Evolutionary conservation across 2,329 filamentous ascomycete species (phyloP).

Genomic region (Hypoxylon sp.): DNA sequence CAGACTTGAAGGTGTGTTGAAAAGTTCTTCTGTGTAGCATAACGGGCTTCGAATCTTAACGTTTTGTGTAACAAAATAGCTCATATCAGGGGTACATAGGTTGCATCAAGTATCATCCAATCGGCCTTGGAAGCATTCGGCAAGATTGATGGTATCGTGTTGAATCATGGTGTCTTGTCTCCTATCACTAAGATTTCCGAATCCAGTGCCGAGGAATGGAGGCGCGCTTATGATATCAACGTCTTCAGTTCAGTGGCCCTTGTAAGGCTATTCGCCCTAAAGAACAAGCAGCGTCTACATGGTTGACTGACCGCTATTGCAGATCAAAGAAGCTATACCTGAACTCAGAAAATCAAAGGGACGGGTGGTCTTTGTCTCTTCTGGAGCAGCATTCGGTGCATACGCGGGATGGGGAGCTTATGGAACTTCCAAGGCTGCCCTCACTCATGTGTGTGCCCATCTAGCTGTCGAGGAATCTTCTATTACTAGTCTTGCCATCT

Average conservation of each 20-base stretch:
- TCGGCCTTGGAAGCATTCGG: constrained; percentile 78
- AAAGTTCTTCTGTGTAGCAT: background rate
- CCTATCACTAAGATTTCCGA: constrained; percentile 81
- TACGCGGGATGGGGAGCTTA: constrained; percentile 86
- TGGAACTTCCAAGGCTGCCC: constrained; percentile 84
- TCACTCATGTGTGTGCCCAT: constrained; percentile 84
- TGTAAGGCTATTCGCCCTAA: constrained; percentile 62
- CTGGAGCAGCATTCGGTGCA: constrained; percentile 77
- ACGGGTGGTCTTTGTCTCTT: constrained; percentile 83
- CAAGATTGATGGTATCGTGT: constrained; percentile 82
- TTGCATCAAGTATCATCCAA: constrained; percentile 74
- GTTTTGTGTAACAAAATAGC: constrained; percentile 7
- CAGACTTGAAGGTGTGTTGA: constrained; percentile 63
- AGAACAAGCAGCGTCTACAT: background rate
- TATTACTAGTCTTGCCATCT: constrained; percentile 79
- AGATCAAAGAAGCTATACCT: constrained; percentile 80
- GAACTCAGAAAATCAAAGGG: constrained; percentile 78
- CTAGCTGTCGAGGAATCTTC: constrained; percentile 82
- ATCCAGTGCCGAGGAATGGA: constrained; percentile 80
- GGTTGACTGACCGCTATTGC: constrained; percentile 50
- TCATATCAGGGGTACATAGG: constrained; percentile 53
- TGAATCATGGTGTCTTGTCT: constrained; percentile 90
- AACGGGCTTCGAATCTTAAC: background rate
- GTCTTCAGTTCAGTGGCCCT: constrained; percentile 87
- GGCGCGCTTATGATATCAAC: constrained; percentile 82